Percentiles rank a stretch among this genome's conserved stretches.
phyloP scores from a whole-genome alignment of 306 rosid species.

The Cucumis melo region DNA sequence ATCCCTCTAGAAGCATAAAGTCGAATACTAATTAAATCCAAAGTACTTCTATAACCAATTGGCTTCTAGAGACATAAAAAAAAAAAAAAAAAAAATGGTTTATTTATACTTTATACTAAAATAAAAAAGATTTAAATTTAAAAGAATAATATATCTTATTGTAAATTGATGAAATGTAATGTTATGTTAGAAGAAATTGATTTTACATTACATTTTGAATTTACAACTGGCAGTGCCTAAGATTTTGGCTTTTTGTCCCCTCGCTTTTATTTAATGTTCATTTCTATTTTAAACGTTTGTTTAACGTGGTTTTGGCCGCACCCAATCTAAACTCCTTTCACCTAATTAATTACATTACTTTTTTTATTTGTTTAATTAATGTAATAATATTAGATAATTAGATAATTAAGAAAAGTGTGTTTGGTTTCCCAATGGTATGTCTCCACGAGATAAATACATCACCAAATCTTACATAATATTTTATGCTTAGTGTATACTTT shows the following conservation, averaged over 20 bases:
- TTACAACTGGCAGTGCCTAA: background rate
- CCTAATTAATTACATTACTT: background rate
- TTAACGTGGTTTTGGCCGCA: background rate
- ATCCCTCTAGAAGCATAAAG: no score
- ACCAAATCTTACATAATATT: background rate
- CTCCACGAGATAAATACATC: background rate
- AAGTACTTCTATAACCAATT: no score
- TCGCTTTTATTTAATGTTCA: background rate
- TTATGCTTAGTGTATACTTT: background rate
- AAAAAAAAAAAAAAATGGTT: no score
- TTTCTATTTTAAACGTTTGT: background rate
- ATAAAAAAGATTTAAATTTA: no score
- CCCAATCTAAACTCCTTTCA: background rate
- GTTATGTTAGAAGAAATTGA: background rate
- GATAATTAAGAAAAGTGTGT: background rate
- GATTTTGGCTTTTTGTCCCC: background rate
- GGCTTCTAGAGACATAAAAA: no score
- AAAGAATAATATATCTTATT: no score
- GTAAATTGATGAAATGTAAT: background rate
- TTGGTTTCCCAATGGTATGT: background rate
- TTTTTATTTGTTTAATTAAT: no score
- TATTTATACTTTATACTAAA: no score
- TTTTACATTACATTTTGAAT: background rate
- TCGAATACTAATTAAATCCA: no score
- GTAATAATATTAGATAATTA: no score